Evolutionary conservation across 163 green algal genomes (phyloP).

Genomic region (Chloromonas sp.): DNA sequence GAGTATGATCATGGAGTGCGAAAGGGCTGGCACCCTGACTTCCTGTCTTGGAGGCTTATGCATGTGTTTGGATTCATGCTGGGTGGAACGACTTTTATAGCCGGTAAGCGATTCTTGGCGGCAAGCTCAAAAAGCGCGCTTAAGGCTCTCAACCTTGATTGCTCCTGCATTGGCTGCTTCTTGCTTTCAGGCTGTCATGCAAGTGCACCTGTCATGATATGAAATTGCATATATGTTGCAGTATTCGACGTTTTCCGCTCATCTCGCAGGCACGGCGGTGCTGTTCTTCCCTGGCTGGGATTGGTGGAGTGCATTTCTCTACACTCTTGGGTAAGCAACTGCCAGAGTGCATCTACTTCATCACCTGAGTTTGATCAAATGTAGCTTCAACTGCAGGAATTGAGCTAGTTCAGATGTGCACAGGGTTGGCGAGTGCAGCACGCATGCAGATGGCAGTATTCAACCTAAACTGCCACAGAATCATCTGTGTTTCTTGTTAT

Average conservation of each 20-base stretch:
- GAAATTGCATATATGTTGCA: neutral
- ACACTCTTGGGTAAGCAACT: constrained; percentile 11
- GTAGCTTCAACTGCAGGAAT: neutral
- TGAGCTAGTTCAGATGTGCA: too few relatives aligned
- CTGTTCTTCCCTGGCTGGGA: constrained; percentile 5
- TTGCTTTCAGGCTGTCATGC: neutral
- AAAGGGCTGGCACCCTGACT: constrained; percentile 18
- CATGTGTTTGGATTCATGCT: constrained; percentile 17
- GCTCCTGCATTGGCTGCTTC: neutral
- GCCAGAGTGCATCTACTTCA: constrained; percentile 5
- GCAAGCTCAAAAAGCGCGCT: neutral
- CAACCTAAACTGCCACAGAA: too few relatives aligned
- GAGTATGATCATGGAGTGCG: constrained; percentile 21
- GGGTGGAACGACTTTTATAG: constrained; percentile 22
- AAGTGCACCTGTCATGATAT: neutral
- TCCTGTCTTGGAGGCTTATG: constrained; percentile 5
- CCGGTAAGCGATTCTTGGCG: neutral
- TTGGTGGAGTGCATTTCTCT: constrained; percentile 3
- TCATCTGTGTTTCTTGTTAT: too few relatives aligned
- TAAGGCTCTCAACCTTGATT: neutral
- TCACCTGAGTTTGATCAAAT: neutral
- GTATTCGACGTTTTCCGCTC: neutral
- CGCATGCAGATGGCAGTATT: too few relatives aligned
- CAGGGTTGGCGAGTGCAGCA: too few relatives aligned
- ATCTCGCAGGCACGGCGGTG: neutral